Evolutionary conservation across 495 filamentous ascomycete genomes (phyloP).

Genomic region (Talaromyces stipitatus): DNA sequence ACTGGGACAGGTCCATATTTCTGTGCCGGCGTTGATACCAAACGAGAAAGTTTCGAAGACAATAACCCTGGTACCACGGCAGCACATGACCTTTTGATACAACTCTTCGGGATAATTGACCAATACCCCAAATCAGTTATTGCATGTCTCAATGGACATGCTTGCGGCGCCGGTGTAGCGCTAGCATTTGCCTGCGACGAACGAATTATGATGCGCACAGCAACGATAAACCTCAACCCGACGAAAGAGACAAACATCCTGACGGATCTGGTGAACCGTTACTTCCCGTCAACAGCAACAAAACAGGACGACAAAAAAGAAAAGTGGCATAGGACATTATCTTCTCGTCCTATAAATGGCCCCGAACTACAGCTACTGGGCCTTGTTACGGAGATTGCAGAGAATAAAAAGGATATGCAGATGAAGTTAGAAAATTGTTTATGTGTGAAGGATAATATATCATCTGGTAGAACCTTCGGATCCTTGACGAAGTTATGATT

Average conservation of each 20-base stretch:
- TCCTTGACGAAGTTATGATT: background rate
- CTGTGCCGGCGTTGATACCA: constrained; percentile 34
- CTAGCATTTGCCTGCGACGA: constrained; percentile 31
- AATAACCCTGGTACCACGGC: too few species aligned
- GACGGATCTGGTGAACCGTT: constrained; percentile 25
- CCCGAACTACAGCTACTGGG: constrained; percentile 16
- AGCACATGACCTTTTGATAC: constrained; percentile 13
- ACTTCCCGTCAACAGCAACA: constrained; percentile 18
- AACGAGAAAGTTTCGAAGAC: constrained; percentile 10
- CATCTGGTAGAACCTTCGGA: background rate
- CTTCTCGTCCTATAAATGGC: constrained; percentile 16
- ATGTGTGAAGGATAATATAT: background rate
- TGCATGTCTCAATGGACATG: constrained; percentile 27
- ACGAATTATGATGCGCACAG: constrained; percentile 12
- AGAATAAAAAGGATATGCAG: background rate
- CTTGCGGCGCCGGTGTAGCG: constrained; percentile 31
- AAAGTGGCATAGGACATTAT: constrained; percentile 19
- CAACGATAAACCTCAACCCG: constrained; percentile 25
- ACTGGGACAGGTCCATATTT: constrained; percentile 29
- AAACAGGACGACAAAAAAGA: background rate
- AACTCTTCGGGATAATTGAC: constrained; percentile 23
- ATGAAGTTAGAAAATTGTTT: background rate
- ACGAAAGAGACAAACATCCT: constrained; percentile 22
- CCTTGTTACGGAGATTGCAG: constrained; percentile 5
- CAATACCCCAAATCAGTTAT: constrained; percentile 28